Conservation (phyloP, 306 rosid species). For the Hippophae rhamnoides region DNA sequence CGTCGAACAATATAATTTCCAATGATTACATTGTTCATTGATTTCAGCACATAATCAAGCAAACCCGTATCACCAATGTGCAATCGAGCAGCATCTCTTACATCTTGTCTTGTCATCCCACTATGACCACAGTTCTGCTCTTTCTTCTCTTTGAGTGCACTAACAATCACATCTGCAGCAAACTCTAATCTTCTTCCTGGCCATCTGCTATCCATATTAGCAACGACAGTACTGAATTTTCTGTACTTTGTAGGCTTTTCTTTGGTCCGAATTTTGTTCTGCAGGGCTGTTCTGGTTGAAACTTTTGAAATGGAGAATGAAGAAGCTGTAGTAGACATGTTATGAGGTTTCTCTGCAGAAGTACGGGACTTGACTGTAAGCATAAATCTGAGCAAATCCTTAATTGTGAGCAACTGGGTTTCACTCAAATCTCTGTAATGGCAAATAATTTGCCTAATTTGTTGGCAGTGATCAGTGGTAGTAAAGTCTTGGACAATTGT, state of each 20-base stretch:
- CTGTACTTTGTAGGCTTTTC: conserved; percentile 50
- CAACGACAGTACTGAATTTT: conserved; percentile 46
- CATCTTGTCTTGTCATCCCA: conserved; percentile 85
- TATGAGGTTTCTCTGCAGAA: conserved; percentile 25
- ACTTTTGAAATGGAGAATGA: conserved; percentile 23
- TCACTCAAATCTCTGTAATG: conserved; percentile 72
- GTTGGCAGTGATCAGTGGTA: conserved; percentile 22
- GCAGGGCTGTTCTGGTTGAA: conserved; percentile 23
- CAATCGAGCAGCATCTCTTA: conserved; percentile 75
- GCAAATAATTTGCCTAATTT: conserved; percentile 56
- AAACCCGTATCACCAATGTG: conserved; percentile 89
- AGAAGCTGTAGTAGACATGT: conserved; percentile 11
- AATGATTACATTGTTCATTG: conserved; percentile 63
- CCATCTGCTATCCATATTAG: conserved; percentile 91
- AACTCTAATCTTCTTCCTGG: conserved; percentile 65
- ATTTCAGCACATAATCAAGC: conserved; percentile 79
- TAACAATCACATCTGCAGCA: conserved; percentile 78
- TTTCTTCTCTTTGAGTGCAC: conserved; percentile 64
- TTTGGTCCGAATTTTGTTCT: conserved; percentile 32
- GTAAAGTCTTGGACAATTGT: conserved; percentile 31
- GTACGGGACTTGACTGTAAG: conserved; percentile 59
- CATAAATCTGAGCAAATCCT: conserved; percentile 75
- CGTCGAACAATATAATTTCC: conserved; percentile 65
- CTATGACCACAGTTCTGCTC: conserved; percentile 30
- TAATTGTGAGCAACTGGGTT: conserved; percentile 48